phyloP scores from a whole-genome alignment of 805 yeast species.

The Ogataea pilisensis region DNA sequence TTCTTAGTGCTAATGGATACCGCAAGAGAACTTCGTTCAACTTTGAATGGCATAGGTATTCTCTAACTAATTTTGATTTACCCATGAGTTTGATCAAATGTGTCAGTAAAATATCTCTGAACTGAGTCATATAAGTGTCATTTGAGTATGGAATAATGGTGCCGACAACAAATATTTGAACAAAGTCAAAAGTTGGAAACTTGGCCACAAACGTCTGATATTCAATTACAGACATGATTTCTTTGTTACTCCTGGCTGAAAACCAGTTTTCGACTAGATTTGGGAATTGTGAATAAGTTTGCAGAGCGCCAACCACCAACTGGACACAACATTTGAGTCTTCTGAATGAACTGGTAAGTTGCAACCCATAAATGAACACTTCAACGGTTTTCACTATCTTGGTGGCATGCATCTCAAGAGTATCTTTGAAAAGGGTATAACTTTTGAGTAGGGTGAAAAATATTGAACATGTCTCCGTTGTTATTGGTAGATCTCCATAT shows the following conservation, averaged over 20 bases:
- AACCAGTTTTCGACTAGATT: slow-evolving; percentile 18
- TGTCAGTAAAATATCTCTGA: slow-evolving; percentile 8
- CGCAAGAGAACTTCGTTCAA: slow-evolving; percentile 12
- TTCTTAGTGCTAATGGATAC: slow-evolving; percentile 12
- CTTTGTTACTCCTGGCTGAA: slow-evolving; percentile 6
- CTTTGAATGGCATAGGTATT: slow-evolving; percentile 10
- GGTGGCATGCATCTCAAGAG: slow-evolving; percentile 5
- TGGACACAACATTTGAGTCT: slow-evolving; percentile 10
- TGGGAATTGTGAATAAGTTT: slow-evolving; percentile 11
- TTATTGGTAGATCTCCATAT: slow-evolving; percentile 10
- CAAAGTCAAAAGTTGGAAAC: slow-evolving; percentile 20
- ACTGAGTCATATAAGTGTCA: slow-evolving; percentile 7
- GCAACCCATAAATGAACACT: slow-evolving; percentile 10
- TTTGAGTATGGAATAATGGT: slow-evolving; percentile 3
- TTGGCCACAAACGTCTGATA: slow-evolving; percentile 2
- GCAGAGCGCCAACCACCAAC: slow-evolving; percentile 10
- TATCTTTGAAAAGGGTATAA: slow-evolving; percentile 14
- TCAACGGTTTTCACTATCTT: slow-evolving; percentile 8
- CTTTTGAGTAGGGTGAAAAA: slow-evolving; percentile 10
- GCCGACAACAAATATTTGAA: slow-evolving; percentile 7
- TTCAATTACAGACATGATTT: slow-evolving; percentile 1
- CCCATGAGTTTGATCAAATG: slow-evolving; percentile 10
- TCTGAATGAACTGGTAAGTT: slow-evolving; percentile 10
- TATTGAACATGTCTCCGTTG: background rate
- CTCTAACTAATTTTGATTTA: slow-evolving; percentile 3